A percentile compares a stretch with the other conserved stretches of the same genome.
phyloP scores from a whole-genome alignment of 1,139 yeast species.

The Pichia inconspicua region DNA sequence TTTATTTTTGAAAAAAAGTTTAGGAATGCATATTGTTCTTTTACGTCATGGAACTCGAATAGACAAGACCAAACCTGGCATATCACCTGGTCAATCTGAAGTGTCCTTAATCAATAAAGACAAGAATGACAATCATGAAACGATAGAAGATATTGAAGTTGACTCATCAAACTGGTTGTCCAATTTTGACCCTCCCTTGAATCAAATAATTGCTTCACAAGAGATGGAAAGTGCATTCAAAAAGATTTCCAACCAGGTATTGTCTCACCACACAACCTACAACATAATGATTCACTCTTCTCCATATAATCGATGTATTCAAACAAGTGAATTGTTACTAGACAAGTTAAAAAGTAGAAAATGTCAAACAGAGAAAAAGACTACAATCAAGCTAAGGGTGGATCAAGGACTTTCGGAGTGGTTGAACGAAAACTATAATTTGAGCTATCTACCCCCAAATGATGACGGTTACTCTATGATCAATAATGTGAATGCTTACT shows the following conservation, averaged over 20 bases:
- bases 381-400: constrained; percentile 22
- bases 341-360: constrained; percentile 14
- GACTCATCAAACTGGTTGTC: constrained; percentile 25
- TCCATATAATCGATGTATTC: constrained; percentile 85
- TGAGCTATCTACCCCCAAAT: constrained; percentile 33
- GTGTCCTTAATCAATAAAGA: not conserved
- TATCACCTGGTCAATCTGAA: constrained; percentile 12
- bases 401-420: constrained; percentile 35
- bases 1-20: too few species aligned
- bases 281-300: constrained; percentile 39
- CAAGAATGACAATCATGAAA: not conserved
- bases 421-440: constrained; percentile 31
- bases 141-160: constrained; percentile 1
- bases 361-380: not conserved
- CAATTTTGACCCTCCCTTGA: constrained; percentile 29
- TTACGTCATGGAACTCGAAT: constrained; percentile 27
- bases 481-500: constrained; percentile 30
- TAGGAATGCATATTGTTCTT: constrained; percentile 26
- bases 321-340: constrained; percentile 52
- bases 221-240: constrained; percentile 25
- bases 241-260: constrained; percentile 16
- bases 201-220: constrained; percentile 16
- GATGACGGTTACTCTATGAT: constrained; percentile 34
- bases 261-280: constrained; percentile 7
- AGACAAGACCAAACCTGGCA: constrained; percentile 20